Base-by-base conservation (phyloP, 371 early-diverging fungal species). In the Mucor racemosus region DNA sequence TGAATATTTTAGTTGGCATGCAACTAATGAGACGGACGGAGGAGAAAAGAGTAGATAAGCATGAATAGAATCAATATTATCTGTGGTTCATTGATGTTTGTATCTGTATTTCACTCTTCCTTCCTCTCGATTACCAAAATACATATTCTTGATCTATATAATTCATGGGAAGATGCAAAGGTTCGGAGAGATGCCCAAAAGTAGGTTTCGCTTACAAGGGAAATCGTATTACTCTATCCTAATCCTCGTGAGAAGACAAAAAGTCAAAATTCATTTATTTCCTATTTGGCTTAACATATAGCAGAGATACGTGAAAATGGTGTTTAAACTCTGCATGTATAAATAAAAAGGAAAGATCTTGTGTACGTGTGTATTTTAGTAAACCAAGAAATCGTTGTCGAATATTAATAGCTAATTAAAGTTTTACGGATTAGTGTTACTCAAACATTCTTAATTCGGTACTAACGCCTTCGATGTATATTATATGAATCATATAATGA, bases 141-240 rank as follows among this genome's bases (percentile, higher is more conserved):
- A 6, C 5, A 15, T n/a, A 11, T 44, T 17, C 9, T 11, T 50
- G 26, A 50, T 50, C 50, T 50, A 9, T 9, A 36, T 36, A 38
- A 9, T 1, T 38, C 13, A 17, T 9, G 21, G 21, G 9, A 26
- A 50, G 13, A 50, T 17, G 50, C 50, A n/a, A 10, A 17, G 9
- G 21, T 19, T 50, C 50, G 50, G 50, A 26, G 50, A 50, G 11
- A 50, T 50, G 19, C 17, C 34, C 15, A 19, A 57, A 57, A n/a
- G 58, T 5, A n/a, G 19, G 11, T 38, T 36, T 38, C 5, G 39
- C 4, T n/a, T n/a, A n/a, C 56, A 38, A 57, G 58, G 58, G 58
- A 57, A 57, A 36, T 57, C 58, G 38, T 57, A 57, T 57, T 57
- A 57, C 58, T 19, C 38, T 57, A 57, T 57, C 58, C 19, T 35